Evolutionary conservation across 106 monocot species (phyloP).

Genomic region (Agapanthus africanus): DNA sequence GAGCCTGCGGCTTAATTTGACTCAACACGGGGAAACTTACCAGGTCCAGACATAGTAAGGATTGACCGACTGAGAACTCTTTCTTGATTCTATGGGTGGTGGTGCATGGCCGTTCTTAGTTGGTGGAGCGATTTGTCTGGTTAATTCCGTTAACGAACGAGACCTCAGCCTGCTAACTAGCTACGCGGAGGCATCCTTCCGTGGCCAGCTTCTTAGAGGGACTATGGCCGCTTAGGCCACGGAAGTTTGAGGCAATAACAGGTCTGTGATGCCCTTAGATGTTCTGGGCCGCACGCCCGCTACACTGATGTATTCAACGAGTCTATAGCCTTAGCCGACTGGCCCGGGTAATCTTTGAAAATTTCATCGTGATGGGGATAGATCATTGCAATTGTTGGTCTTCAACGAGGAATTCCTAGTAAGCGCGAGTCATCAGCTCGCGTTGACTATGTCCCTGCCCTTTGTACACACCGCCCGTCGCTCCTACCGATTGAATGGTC

Average conservation of each 20-base stretch:
- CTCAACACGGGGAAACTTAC: constrained; percentile 14
- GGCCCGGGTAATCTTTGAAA: constrained; percentile 49
- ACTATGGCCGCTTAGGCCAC: constrained; percentile 76
- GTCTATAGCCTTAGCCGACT: constrained; percentile 60
- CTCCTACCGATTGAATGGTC: constrained; percentile 24
- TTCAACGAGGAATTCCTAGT: constrained; percentile 22
- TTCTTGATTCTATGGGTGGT: constrained; percentile 85
- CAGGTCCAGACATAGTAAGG: constrained; percentile 15
- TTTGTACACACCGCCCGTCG: constrained; percentile 18
- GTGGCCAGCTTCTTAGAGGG: constrained; percentile 83
- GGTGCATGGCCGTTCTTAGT: constrained; percentile 83
- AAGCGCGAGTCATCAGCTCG: constrained; percentile 18
- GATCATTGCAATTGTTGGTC: constrained; percentile 24
- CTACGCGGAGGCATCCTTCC: constrained; percentile 36
- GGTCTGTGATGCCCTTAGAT: constrained; percentile 99
- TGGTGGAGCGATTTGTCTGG: constrained; percentile 45
- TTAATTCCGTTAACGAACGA: constrained; percentile 46
- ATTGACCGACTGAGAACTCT: constrained; percentile 37
- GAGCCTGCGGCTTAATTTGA: constrained; percentile 14
- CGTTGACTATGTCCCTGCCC: constrained; percentile 16
- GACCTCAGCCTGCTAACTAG: constrained; percentile 37
- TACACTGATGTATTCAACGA: constrained; percentile 90
- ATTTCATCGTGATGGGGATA: constrained; percentile 23
- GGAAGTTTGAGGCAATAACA: constrained; percentile 92
- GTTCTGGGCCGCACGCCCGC: constrained; percentile 81